These are phyloP conservation scores for Rhodofomes roseus DNA, from an alignment of 1,284 basidiomycete species.

Conservation along the genomic window DNA sequence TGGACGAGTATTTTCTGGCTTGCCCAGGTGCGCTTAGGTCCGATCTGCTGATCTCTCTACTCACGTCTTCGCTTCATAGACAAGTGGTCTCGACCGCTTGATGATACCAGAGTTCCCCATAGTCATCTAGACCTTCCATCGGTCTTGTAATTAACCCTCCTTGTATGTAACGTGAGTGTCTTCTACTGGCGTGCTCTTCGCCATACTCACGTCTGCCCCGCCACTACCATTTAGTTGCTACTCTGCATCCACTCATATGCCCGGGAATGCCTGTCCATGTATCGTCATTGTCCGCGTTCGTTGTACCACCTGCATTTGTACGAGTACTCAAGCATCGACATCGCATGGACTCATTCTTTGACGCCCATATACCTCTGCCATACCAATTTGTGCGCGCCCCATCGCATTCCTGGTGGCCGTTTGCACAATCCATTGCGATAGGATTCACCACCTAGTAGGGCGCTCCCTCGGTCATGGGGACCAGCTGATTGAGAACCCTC, in stretches of 20 bases:
- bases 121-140: conserved; percentile 27
- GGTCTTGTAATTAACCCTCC: conserved; percentile 21
- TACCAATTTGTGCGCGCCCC: neutral
- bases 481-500: neutral
- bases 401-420: neutral
- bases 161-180: neutral
- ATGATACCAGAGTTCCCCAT: conserved; percentile 25
- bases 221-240: neutral
- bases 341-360: neutral
- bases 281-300: neutral
- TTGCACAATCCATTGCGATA: neutral
- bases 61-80: conserved; percentile 17
- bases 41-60: neutral
- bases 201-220: neutral
- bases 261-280: neutral
- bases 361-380: neutral
- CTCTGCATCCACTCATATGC: neutral
- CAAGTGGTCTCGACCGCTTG: conserved; percentile 35
- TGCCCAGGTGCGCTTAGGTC: conserved; percentile 51
- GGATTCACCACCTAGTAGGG: neutral
- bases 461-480: neutral
- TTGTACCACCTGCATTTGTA: neutral
- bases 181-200: neutral
- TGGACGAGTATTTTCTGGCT: conserved; percentile 68
- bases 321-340: neutral